Base-by-base conservation (phyloP, 768 basidiomycete species). In the Multifurca ochricompacta region DNA sequence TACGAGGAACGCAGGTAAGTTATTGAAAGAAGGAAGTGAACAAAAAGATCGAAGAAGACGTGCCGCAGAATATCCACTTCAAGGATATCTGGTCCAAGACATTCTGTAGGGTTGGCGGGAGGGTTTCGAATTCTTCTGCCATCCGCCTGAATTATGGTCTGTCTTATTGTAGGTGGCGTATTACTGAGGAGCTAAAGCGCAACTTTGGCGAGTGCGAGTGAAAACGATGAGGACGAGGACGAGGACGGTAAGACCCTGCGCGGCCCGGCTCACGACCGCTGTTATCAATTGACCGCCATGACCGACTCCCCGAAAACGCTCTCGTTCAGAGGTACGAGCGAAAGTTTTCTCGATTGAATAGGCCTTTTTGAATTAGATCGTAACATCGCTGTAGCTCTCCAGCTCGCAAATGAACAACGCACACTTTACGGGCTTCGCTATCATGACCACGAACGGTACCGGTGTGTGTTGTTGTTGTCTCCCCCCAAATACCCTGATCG, bases 31-130 rank as follows among this genome's bases (percentile, higher is more conserved):
- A 48, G 9, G 54, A 53, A 62, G 54, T 48, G 53, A 4, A 37
- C 48, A 56, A 51, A 47, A 37, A 40, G 32, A 42, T 58, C 32
- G 32, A 51, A 56, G 39, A 54, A 55, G 28, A 79, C 87, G 56
- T 70, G 81, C 95, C 95, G 66, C 96, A 98, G 68, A 99, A 99
- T 66, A 99, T 97, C 95, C 95, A 99, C 69, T 97, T 96, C 57
- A 97, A 71, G 21, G 84, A 83, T 61, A 79, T 84, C 71, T 99
- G 95, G 69, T 97, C 94, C 28, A 99, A 73, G 45, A 99, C 75
- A 67, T 96, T 97, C 74, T 96, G 91, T 7, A 99, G 81, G 16
- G 91, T 93, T 18, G 95, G 83, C 14, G 80, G 77, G 37, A 95
- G 79, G 2, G 77, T 74, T 63, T n/a, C n/a, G n/a, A n/a, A n/a